phyloP scores from a whole-genome alignment of 495 filamentous ascomycete genomes.

The Tuber microsphaerosporum region DNA sequence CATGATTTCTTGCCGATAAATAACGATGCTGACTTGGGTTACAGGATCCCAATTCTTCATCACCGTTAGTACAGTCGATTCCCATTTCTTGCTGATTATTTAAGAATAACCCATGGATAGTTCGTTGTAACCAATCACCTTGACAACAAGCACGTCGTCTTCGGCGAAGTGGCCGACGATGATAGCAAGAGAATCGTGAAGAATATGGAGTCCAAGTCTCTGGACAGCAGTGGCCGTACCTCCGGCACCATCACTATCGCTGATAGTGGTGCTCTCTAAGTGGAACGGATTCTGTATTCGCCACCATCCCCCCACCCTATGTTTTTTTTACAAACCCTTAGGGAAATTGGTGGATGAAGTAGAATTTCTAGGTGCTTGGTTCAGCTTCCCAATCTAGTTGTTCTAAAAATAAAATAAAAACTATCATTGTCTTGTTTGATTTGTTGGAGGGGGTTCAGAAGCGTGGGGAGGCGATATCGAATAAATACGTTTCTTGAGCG shows the following conservation, averaged over 20 bases:
- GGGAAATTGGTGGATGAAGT: not conserved
- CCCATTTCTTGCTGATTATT: conserved; percentile 65
- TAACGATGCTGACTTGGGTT: conserved; percentile 6
- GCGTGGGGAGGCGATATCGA: not conserved
- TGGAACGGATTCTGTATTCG: not conserved
- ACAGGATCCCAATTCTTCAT: conserved; percentile 38
- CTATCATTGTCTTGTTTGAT: not conserved
- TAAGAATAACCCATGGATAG: conserved; percentile 9
- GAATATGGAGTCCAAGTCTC: conserved; percentile 55
- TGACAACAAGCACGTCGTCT: conserved; percentile 74
- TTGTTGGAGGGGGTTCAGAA: not conserved
- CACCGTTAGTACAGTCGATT: conserved; percentile 49
- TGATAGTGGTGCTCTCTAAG: conserved; percentile 7
- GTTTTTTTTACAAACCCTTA: not conserved
- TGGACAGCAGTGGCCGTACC: conserved; percentile 32
- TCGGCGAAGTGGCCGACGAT: conserved; percentile 64
- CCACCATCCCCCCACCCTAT: not conserved
- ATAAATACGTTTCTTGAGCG: not conserved
- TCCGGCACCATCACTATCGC: conserved; percentile 28
- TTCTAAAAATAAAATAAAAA: not conserved
- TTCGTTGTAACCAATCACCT: conserved; percentile 64
- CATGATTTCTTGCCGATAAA: not conserved
- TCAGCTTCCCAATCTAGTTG: not conserved
- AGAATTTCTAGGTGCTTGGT: not conserved
- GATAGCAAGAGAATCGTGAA: conserved; percentile 60